A percentile compares a stretch with the other conserved stretches of the same genome.
phyloP scores from a whole-genome alignment of 1,284 basidiomycete species.

The Vanrija humicola region DNA sequence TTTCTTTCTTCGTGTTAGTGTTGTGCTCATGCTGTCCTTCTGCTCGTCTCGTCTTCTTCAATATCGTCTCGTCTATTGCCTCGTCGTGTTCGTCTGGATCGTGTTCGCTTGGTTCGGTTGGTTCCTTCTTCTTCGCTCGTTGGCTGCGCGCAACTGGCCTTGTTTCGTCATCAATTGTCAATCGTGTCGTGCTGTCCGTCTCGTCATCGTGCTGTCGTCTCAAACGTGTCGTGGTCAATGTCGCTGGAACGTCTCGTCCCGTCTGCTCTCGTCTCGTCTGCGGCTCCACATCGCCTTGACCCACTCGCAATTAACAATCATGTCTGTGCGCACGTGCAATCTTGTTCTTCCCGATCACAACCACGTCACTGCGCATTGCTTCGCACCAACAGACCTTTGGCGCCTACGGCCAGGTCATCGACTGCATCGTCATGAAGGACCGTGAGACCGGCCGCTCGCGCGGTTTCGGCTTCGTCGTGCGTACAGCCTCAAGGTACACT shows the following conservation, averaged over 20 bases:
- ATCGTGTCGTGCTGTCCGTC: slow-evolving; percentile 8
- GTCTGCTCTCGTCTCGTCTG: neutral
- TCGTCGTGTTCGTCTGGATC: neutral
- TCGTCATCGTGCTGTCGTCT: neutral
- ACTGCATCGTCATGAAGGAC: slow-evolving; percentile 93
- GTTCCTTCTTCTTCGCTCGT: too few relatives aligned
- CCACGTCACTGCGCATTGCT: neutral
- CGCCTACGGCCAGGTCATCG: slow-evolving; percentile 46
- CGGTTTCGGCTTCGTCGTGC: slow-evolving; percentile 85
- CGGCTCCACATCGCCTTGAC: too few relatives aligned
- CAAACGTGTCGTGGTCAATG: too few relatives aligned
- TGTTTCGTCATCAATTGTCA: neutral
- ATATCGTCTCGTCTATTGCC: slow-evolving; percentile 10
- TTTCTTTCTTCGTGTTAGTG: slow-evolving; percentile 54
- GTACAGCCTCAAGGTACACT: slow-evolving; percentile 16
- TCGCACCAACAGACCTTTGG: slow-evolving; percentile 37
- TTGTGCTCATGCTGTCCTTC: slow-evolving; percentile 59
- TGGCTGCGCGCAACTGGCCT: too few relatives aligned
- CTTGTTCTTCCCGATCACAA: neutral
- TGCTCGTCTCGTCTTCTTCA: slow-evolving; percentile 4
- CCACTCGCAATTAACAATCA: too few relatives aligned
- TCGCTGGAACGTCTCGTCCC: neutral
- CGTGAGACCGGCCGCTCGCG: slow-evolving; percentile 93
- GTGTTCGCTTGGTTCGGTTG: neutral
- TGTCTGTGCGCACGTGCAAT: neutral